A percentile compares a stretch with the other conserved stretches of the same genome.
These are phyloP conservation scores for Trifolium repens DNA, from an alignment of 306 rosid genomes.

Conservation along the genomic window DNA sequence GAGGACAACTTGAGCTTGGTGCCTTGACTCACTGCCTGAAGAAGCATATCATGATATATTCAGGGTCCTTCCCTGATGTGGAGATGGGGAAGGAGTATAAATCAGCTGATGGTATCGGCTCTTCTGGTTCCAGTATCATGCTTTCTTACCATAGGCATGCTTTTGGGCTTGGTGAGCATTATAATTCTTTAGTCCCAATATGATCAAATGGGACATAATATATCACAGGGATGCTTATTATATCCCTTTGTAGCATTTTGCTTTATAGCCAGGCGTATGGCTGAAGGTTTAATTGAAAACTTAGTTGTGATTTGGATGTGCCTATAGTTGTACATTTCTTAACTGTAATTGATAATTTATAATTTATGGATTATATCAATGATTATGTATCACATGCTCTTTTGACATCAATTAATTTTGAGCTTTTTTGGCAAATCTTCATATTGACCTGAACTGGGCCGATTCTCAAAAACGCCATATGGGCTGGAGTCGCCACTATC, in stretches of 20 bases:
- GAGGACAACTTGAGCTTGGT: slow-evolving; percentile 94
- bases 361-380: slow-evolving; percentile 34
- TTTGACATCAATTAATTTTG: slow-evolving; percentile 30
- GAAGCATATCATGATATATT: slow-evolving; percentile 82
- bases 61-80: slow-evolving; percentile 96
- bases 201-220: slow-evolving; percentile 44
- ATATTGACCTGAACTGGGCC: not conserved
- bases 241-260: slow-evolving; percentile 34
- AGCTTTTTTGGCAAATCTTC: slow-evolving; percentile 10
- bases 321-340: slow-evolving; percentile 47
- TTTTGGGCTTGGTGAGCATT: slow-evolving; percentile 95
- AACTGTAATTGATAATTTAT: slow-evolving; percentile 42
- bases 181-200: slow-evolving; percentile 79
- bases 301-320: slow-evolving; percentile 39
- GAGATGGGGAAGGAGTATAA: slow-evolving; percentile 97
- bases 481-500: too few species aligned
- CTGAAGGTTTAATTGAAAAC: slow-evolving; percentile 39
- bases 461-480: too few species aligned
- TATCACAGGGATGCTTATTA: slow-evolving; percentile 38
- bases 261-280: slow-evolving; percentile 38
- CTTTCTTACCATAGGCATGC: slow-evolving; percentile 94
- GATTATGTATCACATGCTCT: slow-evolving; percentile 29
- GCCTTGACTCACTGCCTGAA: slow-evolving; percentile 84
- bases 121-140: slow-evolving; percentile 59
- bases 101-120: slow-evolving; percentile 43